phyloP scores from a whole-genome alignment of 257 asterid species.

The Asclepias syriaca region DNA sequence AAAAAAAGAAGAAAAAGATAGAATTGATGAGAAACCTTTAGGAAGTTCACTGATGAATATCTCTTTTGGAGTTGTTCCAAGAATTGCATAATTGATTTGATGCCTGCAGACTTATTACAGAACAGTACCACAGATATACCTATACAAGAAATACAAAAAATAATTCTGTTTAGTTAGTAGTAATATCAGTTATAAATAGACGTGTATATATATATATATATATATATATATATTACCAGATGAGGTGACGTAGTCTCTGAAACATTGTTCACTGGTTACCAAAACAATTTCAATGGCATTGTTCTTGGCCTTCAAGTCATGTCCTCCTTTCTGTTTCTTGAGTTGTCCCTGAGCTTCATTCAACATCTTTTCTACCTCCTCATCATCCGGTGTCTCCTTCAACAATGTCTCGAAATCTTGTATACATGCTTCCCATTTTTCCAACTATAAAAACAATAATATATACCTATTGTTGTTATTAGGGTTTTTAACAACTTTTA shows the following conservation, averaged over 20 bases:
- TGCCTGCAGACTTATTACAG: conserved; percentile 30
- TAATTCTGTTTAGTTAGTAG: no score
- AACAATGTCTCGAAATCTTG: conserved; percentile 54
- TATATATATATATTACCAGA: conserved; percentile 26
- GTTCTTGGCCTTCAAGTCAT: conserved; percentile 19
- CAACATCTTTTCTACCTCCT: conserved; percentile 42
- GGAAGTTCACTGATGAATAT: conserved; percentile 44
- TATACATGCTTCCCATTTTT: conserved; percentile 60
- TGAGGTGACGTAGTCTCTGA: conserved; percentile 37
- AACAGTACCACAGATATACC: conserved; percentile 45
- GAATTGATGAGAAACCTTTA: conserved; percentile 31
- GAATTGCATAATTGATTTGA: conserved; percentile 23
- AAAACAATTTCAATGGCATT: conserved; percentile 17
- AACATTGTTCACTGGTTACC: conserved; percentile 38
- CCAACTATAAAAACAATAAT: conserved; percentile 27
- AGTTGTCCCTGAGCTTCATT: conserved; percentile 41
- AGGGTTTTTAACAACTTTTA: neutral
- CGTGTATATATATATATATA: no score
- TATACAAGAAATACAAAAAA: neutral
- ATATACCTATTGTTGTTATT: no score
- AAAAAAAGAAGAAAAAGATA: no score
- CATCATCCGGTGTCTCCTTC: conserved; percentile 43
- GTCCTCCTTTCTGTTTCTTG: conserved; percentile 19
- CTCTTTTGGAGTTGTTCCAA: conserved; percentile 35
- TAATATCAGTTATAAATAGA: no score